These are phyloP conservation scores for Rhodosporidiobolus odoratus DNA, from an alignment of 768 basidiomycete genomes.

Conservation along the genomic window DNA sequence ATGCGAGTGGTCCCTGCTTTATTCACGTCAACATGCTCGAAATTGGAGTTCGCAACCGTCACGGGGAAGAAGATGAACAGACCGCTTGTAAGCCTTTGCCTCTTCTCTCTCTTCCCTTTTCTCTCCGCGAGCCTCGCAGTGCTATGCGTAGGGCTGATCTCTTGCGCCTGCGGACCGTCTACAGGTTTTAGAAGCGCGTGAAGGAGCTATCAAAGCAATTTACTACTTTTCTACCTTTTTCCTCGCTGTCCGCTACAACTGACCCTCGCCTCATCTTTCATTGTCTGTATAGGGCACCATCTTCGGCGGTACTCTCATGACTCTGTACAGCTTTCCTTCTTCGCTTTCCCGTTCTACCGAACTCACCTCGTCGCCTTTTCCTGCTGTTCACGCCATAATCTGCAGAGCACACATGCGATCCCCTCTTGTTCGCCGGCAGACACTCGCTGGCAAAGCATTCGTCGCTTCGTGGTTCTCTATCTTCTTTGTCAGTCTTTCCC, in stretches of 20 bases:
- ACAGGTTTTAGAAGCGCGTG: slow-evolving; percentile 13
- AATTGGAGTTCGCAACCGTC: background rate
- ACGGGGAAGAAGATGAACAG: slow-evolving; percentile 22
- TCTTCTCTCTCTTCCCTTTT: background rate
- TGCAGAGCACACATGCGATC: background rate
- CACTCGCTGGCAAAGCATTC: slow-evolving; percentile 16
- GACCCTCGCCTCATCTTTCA: background rate
- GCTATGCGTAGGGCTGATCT: background rate
- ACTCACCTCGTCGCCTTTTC: background rate
- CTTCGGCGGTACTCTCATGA: slow-evolving; percentile 15
- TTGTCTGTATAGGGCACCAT: slow-evolving; percentile 1
- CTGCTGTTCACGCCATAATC: background rate
- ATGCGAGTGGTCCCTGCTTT: too few relatives aligned
- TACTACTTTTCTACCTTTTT: too few relatives aligned
- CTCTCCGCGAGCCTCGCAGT: background rate
- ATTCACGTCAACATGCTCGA: background rate
- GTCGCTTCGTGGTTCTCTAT: slow-evolving; percentile 10
- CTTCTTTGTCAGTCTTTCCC: slow-evolving; percentile 1
- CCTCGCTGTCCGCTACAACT: background rate
- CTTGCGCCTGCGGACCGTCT: background rate
- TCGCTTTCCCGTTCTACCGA: background rate
- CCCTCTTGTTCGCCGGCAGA: slow-evolving; percentile 13
- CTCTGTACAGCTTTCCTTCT: background rate
- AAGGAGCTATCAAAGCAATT: slow-evolving; percentile 21
- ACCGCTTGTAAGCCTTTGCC: slow-evolving; percentile 9